These are phyloP conservation scores for Neonectria neomacrospora DNA, from an alignment of 2,329 filamentous ascomycete genomes.

Conservation along the genomic window DNA sequence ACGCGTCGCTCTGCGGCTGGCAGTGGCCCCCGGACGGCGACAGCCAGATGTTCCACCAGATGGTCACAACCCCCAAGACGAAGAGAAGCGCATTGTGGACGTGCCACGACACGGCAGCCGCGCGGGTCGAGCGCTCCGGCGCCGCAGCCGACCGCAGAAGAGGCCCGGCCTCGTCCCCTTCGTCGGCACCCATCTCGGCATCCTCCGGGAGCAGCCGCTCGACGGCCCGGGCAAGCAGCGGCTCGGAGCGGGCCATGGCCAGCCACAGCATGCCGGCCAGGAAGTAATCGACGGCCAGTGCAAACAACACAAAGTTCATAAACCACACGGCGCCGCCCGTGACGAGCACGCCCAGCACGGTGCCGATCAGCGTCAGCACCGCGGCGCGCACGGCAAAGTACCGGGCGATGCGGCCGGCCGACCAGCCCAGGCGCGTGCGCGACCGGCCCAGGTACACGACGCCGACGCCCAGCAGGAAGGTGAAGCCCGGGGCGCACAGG, in stretches of 20 bases:
- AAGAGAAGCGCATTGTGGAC: constrained; percentile 53
- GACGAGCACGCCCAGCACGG: constrained; percentile 47
- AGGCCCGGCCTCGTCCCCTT: constrained; percentile 38
- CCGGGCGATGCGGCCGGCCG: constrained; percentile 45
- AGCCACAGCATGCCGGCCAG: constrained; percentile 57
- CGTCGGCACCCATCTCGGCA: constrained; percentile 22
- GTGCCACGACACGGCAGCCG: constrained; percentile 52
- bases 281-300: constrained; percentile 58
- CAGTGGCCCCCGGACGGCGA: constrained; percentile 55
- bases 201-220: constrained; percentile 25
- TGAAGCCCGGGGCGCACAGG: constrained; percentile 59
- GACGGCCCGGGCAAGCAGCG: constrained; percentile 44
- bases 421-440: constrained; percentile 54
- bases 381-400: constrained; percentile 54
- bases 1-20: constrained; percentile 26
- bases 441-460: constrained; percentile 58
- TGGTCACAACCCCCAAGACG: constrained; percentile 50
- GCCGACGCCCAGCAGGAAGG: constrained; percentile 58
- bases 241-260: constrained; percentile 49
- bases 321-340: constrained; percentile 53
- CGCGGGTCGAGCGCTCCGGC: constrained; percentile 5
- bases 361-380: constrained; percentile 50
- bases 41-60: constrained; percentile 61
- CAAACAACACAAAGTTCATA: constrained; percentile 57
- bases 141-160: constrained; percentile 40